Conservation (phyloP, 2,329 filamentous ascomycete species). For the Arachnomyces sp. region DNA sequence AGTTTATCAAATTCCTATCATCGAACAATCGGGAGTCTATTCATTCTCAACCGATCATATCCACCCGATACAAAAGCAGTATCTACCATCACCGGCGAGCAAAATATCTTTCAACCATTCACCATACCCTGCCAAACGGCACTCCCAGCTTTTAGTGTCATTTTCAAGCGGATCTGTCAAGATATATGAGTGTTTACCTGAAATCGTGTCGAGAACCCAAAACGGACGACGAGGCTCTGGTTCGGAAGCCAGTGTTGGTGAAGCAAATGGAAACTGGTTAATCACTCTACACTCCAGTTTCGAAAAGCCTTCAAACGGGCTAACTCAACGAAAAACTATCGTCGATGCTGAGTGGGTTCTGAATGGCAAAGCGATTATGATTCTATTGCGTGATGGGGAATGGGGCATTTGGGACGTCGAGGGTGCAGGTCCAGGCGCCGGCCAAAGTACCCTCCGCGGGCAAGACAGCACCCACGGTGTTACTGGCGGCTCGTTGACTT, state of each 20-base stretch:
- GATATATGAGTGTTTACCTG: slow-evolving; percentile 48
- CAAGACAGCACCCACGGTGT: slow-evolving; percentile 32
- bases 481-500: slow-evolving; percentile 31
- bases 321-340: slow-evolving; percentile 33
- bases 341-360: slow-evolving; percentile 40
- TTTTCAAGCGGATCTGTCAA: slow-evolving; percentile 49
- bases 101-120: slow-evolving; percentile 48
- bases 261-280: slow-evolving; percentile 35
- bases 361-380: slow-evolving; percentile 37
- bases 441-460: slow-evolving; percentile 31
- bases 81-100: slow-evolving; percentile 42
- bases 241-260: slow-evolving; percentile 24
- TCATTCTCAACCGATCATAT: slow-evolving; percentile 29
- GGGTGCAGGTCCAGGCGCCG: slow-evolving; percentile 33
- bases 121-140: slow-evolving; percentile 43
- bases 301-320: slow-evolving; percentile 21
- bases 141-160: slow-evolving; percentile 47
- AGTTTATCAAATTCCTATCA: slow-evolving; percentile 35
- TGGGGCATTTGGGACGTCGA: slow-evolving; percentile 45
- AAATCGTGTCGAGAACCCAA: slow-evolving; percentile 18
- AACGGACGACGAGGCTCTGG: slow-evolving; percentile 23
- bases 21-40: slow-evolving; percentile 18
- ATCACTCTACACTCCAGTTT: slow-evolving; percentile 37
- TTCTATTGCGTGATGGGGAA: slow-evolving; percentile 38
- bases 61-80: slow-evolving; percentile 38